Percentiles rank a stretch among this genome's conserved stretches.
Conservation (phyloP, 2,329 filamentous ascomycete species). For the Colletotrichum sp. region DNA sequence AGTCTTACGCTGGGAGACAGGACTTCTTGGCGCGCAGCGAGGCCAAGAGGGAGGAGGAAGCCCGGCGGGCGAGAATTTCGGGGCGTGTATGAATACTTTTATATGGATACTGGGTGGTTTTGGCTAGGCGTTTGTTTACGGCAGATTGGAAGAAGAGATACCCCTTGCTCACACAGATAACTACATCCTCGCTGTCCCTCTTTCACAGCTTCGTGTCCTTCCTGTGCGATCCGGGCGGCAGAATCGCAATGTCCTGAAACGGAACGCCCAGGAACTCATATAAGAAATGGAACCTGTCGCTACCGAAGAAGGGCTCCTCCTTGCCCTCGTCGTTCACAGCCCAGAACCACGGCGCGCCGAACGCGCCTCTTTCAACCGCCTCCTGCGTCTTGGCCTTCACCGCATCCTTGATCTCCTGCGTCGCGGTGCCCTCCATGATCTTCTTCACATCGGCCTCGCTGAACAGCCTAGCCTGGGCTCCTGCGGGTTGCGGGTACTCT, state of each 20-base stretch:
- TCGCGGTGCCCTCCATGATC: constrained; percentile 59
- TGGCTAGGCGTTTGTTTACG: not conserved
- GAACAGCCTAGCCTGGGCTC: constrained; percentile 45
- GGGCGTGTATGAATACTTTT: constrained; percentile 30
- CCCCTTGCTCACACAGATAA: not conserved
- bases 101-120: not conserved
- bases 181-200: not conserved
- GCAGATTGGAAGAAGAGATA: constrained; percentile 12
- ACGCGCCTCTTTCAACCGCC: constrained; percentile 70
- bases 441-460: constrained; percentile 52
- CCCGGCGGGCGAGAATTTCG: constrained; percentile 56
- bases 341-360: constrained; percentile 79
- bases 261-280: constrained; percentile 70
- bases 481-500: constrained; percentile 13
- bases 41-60: constrained; percentile 65
- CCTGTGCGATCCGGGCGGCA: constrained; percentile 20
- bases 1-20: constrained; percentile 65
- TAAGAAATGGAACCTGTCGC: constrained; percentile 75
- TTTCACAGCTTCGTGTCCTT: constrained; percentile 4
- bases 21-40: constrained; percentile 72
- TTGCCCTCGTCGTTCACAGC: constrained; percentile 63
- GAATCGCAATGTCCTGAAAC: constrained; percentile 57
- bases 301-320: constrained; percentile 77
- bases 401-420: constrained; percentile 46
- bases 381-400: constrained; percentile 64